A percentile compares a stretch with the other conserved stretches of the same genome.
Conservation (phyloP, 2,329 filamentous ascomycete species). For the Hirsutella thompsonii region DNA sequence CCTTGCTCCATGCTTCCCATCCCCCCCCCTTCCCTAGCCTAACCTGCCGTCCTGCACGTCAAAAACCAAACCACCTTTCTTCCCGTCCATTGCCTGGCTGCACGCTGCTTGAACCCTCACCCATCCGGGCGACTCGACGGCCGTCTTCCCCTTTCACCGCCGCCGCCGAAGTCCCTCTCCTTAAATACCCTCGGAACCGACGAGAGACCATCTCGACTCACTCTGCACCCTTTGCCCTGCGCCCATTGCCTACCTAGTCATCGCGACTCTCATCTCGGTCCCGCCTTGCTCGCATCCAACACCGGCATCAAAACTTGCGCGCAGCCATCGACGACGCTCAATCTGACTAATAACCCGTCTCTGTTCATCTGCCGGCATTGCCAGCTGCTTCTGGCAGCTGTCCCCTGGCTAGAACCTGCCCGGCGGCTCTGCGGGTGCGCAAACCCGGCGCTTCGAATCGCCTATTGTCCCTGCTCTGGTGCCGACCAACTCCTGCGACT, state of each 20-base stretch:
- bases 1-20: too few species aligned
- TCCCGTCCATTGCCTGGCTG: not conserved
- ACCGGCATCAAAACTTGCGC: too few species aligned
- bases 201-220: not conserved
- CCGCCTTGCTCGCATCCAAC: not conserved
- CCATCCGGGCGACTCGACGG: not conserved
- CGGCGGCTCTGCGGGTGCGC: constrained; percentile 3
- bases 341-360: not conserved
- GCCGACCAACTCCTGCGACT: not conserved
- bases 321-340: not conserved
- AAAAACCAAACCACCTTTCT: not conserved
- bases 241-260: not conserved
- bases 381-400: constrained; percentile 1
- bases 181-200: not conserved
- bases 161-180: not conserved
- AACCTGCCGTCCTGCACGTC: not conserved
- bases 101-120: not conserved
- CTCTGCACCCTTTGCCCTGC: not conserved
- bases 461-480: not conserved
- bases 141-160: not conserved
- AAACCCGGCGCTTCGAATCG: constrained; percentile 1
- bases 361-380: not conserved
- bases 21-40: not conserved
- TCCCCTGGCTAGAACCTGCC: not conserved
- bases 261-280: not conserved